A percentile compares a stretch with the other conserved stretches of the same genome.
phyloP scores from a whole-genome alignment of 306 rosid genomes.

The Sophora flavescens region DNA sequence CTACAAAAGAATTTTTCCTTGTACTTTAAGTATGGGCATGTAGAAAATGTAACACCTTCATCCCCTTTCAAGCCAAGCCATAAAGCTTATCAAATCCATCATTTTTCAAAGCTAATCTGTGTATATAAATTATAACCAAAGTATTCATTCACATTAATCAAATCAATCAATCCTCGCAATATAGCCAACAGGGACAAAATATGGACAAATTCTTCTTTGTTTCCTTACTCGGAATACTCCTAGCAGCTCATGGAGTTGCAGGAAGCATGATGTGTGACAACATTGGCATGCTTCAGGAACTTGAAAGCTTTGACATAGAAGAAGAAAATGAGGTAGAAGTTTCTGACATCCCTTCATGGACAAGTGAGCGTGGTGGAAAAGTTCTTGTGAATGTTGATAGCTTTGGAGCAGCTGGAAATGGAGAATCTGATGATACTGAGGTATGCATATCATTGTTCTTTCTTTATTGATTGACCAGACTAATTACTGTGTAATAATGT shows the following conservation, averaged over 20 bases:
- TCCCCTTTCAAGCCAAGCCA: slow-evolving; percentile 99
- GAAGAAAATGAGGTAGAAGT: slow-evolving; percentile 63
- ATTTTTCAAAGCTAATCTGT: slow-evolving; percentile 65
- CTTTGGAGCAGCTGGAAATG: slow-evolving; percentile 87
- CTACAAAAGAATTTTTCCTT: slow-evolving; percentile 64
- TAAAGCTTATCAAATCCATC: slow-evolving; percentile 64
- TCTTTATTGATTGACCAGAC: not conserved
- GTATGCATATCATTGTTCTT: slow-evolving; percentile 38
- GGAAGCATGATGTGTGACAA: slow-evolving; percentile 57
- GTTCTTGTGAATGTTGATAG: slow-evolving; percentile 95
- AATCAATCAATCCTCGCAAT: slow-evolving; percentile 60
- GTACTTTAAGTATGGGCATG: slow-evolving; percentile 94
- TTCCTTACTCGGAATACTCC: slow-evolving; percentile 62
- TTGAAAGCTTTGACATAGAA: slow-evolving; percentile 60
- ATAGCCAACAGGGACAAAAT: slow-evolving; percentile 45
- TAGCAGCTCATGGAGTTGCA: slow-evolving; percentile 67
- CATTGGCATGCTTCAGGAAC: slow-evolving; percentile 61
- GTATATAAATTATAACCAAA: slow-evolving; percentile 75
- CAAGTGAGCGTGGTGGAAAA: slow-evolving; percentile 79
- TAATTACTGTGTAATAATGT: not conserved
- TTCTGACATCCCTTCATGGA: slow-evolving; percentile 75
- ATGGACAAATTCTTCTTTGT: slow-evolving; percentile 72
- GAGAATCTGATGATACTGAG: slow-evolving; percentile 88
- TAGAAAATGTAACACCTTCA: slow-evolving; percentile 78
- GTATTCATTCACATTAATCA: slow-evolving; percentile 68